These are phyloP conservation scores for Ophiosphaerella herpotricha DNA, from an alignment of 2,329 filamentous ascomycete genomes.

Conservation along the genomic window DNA sequence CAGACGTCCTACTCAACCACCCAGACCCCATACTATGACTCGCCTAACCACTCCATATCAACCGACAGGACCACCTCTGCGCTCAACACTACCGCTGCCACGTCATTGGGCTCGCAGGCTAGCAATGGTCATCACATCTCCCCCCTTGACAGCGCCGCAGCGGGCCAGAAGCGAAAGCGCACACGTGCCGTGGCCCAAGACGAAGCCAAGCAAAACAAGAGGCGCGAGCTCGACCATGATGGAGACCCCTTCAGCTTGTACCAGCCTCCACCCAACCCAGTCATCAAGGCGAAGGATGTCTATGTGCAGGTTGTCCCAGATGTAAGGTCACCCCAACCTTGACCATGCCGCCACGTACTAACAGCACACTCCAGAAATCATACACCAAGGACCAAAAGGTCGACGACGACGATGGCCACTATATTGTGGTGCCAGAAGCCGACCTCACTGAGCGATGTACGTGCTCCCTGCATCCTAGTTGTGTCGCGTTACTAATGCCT, in stretches of 20 bases:
- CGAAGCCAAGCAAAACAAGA: slow-evolving; percentile 68
- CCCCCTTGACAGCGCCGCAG: slow-evolving; percentile 62
- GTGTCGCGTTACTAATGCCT: background rate
- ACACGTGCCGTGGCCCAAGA: slow-evolving; percentile 81
- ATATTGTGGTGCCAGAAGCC: slow-evolving; percentile 86
- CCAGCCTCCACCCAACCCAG: slow-evolving; percentile 82
- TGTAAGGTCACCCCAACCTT: slow-evolving; percentile 50
- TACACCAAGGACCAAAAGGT: slow-evolving; percentile 68
- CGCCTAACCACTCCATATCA: slow-evolving; percentile 73
- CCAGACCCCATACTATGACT: slow-evolving; percentile 71
- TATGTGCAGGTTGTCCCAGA: slow-evolving; percentile 63
- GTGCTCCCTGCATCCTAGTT: slow-evolving; percentile 43
- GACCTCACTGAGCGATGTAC: slow-evolving; percentile 87
- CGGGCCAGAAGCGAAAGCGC: slow-evolving; percentile 90
- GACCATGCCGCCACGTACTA: background rate
- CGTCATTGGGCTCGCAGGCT: slow-evolving; percentile 74
- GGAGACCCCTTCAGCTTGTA: slow-evolving; percentile 78
- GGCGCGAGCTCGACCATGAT: slow-evolving; percentile 70
- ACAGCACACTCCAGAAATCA: slow-evolving; percentile 47
- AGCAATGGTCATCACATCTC: slow-evolving; percentile 66
- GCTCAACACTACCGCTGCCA: slow-evolving; percentile 84
- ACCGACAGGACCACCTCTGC: slow-evolving; percentile 82
- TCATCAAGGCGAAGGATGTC: slow-evolving; percentile 78
- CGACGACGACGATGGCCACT: slow-evolving; percentile 96
- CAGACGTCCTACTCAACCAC: slow-evolving; percentile 73